Evolutionary conservation across 495 filamentous ascomycete genomes (phyloP), one percentile per base, ranked within the genome.

Genomic region (Hyaloscypha bicolor): DNA sequence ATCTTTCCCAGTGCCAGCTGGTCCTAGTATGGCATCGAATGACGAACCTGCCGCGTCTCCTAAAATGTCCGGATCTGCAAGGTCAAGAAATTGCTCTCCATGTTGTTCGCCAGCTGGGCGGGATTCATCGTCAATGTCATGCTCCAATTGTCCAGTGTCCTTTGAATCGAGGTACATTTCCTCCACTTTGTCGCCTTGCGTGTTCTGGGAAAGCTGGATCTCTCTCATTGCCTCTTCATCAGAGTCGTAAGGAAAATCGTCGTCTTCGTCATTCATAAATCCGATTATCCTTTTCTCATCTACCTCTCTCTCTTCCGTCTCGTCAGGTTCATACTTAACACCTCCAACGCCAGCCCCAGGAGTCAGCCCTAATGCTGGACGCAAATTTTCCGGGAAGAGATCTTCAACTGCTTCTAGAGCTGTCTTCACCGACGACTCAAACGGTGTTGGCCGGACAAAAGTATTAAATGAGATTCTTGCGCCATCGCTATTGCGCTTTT

Each of bases 381-480:
- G 73, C 31, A 93, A 72, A 58, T 87, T 90, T n/a, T 87, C 82
- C 0, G 90, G 86, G 71, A 87, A 97, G 30, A 97, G 82, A 75
- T 97, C 95, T 71, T 91, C 90, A 3, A 97, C 89, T 48, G 94
- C 94, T 70, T 95, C 88, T 25, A 94, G 73, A 8, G 85, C 82
- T 9, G 94, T 96, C 72, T 89, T 88, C n/a, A 97, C 78, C 1
- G 80, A 76, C 25, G 79, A 77, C 62, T 85, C 89, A 32, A 85
- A 77, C 11, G 83, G 78, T 2, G 79, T 72, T 3, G 75, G 78
- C 33, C 79, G 73, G 11, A 92, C 77, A 73, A 93, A 93, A 6
- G 77, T 79, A 58, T 90, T 86, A 69, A 97, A 93, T 6, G 78
- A 80, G 0, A 87, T 45, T 0, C 79, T 76, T 21, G 71, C 73